Conservation (phyloP, 305 asterid genomes). For the Salvia sclarea region DNA sequence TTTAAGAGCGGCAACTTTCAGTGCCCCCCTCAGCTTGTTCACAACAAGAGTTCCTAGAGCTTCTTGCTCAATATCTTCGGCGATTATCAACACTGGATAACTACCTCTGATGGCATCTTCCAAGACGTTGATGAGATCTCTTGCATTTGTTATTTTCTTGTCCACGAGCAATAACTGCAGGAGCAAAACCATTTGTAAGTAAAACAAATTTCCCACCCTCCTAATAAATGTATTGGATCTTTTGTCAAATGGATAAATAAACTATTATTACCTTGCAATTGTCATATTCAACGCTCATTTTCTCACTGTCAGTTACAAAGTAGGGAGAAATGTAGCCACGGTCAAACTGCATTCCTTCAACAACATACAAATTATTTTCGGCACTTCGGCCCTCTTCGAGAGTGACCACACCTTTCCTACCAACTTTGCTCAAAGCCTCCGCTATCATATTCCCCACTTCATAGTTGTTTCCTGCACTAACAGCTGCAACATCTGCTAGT, state of each 20-base stretch:
- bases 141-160: slow-evolving; percentile 85
- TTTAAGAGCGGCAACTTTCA: slow-evolving; percentile 89
- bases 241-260: not conserved
- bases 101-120: slow-evolving; percentile 86
- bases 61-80: slow-evolving; percentile 95
- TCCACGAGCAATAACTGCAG: slow-evolving; percentile 77
- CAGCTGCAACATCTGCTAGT: slow-evolving; percentile 94
- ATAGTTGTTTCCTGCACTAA: slow-evolving; percentile 94
- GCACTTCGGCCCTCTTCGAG: slow-evolving; percentile 93
- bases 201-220: slow-evolving; percentile 19
- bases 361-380: slow-evolving; percentile 76
- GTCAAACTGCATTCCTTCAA: slow-evolving; percentile 95
- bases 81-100: slow-evolving; percentile 71
- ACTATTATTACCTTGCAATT: slow-evolving; percentile 73
- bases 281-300: slow-evolving; percentile 83
- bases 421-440: slow-evolving; percentile 89
- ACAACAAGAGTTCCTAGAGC: slow-evolving; percentile 93
- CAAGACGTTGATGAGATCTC: slow-evolving; percentile 73
- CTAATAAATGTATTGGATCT: not conserved
- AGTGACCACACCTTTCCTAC: slow-evolving; percentile 93
- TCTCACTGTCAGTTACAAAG: slow-evolving; percentile 83
- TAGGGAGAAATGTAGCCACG: slow-evolving; percentile 93
- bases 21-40: slow-evolving; percentile 84
- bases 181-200: slow-evolving; percentile 25
- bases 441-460: slow-evolving; percentile 89